phyloP scores from a whole-genome alignment of 2,329 filamentous ascomycete species.

The Nigrospora sphaerica region DNA sequence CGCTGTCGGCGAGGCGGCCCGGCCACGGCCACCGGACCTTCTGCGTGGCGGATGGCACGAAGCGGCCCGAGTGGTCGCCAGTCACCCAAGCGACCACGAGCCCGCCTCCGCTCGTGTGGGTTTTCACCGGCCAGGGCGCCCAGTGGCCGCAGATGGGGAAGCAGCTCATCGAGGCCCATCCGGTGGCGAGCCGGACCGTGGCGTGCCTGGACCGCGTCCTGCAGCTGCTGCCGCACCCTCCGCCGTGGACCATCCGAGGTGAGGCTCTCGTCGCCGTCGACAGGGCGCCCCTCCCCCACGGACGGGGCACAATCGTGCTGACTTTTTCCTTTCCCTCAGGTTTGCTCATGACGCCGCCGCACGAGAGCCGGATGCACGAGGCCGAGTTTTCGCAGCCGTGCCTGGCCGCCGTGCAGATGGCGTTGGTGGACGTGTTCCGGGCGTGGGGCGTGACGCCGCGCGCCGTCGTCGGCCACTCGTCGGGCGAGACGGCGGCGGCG shows the following conservation, averaged over 20 bases:
- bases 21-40: background rate
- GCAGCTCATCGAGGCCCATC: background rate
- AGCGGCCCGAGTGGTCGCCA: background rate
- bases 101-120: background rate
- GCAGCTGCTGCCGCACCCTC: background rate
- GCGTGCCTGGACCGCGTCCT: background rate
- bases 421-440: background rate
- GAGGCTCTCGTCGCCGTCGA: background rate
- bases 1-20: background rate
- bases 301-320: background rate
- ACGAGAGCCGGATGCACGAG: conserved; percentile 8
- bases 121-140: background rate
- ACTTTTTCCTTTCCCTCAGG: background rate
- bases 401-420: conserved; percentile 16
- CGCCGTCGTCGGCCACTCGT: background rate
- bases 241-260: background rate
- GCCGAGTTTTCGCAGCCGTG: conserved; percentile 24
- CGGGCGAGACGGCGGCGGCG: background rate
- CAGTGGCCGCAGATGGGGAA: background rate
- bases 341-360: background rate
- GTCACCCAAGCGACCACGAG: background rate
- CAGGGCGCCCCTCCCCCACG: background rate
- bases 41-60: background rate
- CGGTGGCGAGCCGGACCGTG: background rate
- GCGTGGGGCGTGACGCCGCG: background rate